Percentiles rank a stretch among this genome's conserved stretches.
Evolutionary conservation across 2,329 filamentous ascomycete genomes (phyloP).

Genomic region (Knufia fluminis): DNA sequence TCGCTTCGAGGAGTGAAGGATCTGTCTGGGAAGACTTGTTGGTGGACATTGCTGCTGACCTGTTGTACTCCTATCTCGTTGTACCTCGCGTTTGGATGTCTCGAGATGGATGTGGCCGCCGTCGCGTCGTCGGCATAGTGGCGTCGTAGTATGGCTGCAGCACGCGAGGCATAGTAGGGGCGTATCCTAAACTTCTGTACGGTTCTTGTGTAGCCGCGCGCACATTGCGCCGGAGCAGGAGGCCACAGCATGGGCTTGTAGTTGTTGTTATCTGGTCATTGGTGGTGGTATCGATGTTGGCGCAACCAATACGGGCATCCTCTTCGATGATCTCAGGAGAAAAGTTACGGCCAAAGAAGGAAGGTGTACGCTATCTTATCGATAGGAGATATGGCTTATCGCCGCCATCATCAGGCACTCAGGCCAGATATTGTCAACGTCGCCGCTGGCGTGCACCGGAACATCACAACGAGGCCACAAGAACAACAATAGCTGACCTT

Average conservation of each 20-base stretch:
- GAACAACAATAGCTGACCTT: not conserved
- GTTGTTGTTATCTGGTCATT: constrained; percentile 4
- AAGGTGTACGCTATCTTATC: too few species aligned
- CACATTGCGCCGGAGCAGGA: constrained; percentile 22
- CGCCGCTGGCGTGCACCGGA: not conserved
- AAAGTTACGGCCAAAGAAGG: too few species aligned
- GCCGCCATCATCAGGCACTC: too few species aligned
- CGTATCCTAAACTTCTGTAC: constrained; percentile 22
- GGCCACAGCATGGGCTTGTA: constrained; percentile 21
- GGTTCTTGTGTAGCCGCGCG: constrained; percentile 24
- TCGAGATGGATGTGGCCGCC: constrained; percentile 25
- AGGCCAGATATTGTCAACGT: too few species aligned
- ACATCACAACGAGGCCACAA: not conserved
- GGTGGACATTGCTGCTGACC: constrained; percentile 70
- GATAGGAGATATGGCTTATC: too few species aligned
- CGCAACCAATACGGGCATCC: not conserved
- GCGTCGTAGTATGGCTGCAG: constrained; percentile 18
- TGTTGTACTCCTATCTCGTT: constrained; percentile 95
- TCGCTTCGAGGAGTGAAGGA: constrained; percentile 52
- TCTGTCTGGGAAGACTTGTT: constrained; percentile 64
- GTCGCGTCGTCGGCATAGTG: constrained; percentile 16
- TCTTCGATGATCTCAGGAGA: too few species aligned
- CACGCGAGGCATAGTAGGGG: constrained; percentile 14
- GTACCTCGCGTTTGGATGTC: constrained; percentile 52
- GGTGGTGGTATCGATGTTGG: not conserved